Evolutionary conservation across 2,329 filamentous ascomycete genomes (phyloP).

Genomic region (Pseudogymnoascus sp.): DNA sequence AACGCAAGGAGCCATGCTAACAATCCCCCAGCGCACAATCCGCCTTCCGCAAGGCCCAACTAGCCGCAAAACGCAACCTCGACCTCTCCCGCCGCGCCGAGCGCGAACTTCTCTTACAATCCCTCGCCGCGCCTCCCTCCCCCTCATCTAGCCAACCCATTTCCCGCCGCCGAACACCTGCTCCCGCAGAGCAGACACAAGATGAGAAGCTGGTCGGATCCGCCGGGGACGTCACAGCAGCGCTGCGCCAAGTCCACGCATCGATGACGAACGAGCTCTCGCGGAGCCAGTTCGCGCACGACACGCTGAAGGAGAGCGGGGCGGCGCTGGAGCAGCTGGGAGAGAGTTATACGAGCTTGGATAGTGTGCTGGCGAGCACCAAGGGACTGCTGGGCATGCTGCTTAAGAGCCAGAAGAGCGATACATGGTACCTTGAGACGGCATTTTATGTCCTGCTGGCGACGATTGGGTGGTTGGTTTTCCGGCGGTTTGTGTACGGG

Average conservation of each 20-base stretch:
- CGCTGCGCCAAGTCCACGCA: conserved; percentile 77
- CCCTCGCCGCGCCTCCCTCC: conserved; percentile 42
- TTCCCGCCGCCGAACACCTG: conserved; percentile 32
- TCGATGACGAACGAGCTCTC: conserved; percentile 79
- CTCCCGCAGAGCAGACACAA: conserved; percentile 35
- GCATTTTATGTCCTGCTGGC: conserved; percentile 73
- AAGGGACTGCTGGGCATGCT: conserved; percentile 70
- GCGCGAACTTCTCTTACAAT: conserved; percentile 66
- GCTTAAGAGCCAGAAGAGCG: conserved; percentile 82
- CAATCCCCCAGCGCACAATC: conserved; percentile 43
- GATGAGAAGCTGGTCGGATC: conserved; percentile 69
- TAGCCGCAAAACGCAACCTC: conserved; percentile 69
- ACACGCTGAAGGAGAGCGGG: conserved; percentile 79
- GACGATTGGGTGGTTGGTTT: conserved; percentile 80
- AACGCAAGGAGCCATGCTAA: background rate
- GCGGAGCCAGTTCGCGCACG: conserved; percentile 81
- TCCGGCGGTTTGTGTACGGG: conserved; percentile 77
- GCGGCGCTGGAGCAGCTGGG: conserved; percentile 73
- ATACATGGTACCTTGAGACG: conserved; percentile 95
- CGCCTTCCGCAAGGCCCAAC: conserved; percentile 74
- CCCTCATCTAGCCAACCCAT: conserved; percentile 22
- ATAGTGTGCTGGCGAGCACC: conserved; percentile 67
- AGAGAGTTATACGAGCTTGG: conserved; percentile 73
- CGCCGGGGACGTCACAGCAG: conserved; percentile 74
- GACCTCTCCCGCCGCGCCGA: conserved; percentile 69